These are phyloP conservation scores for Tolypocladium guangdongense DNA, from an alignment of 2,329 filamentous ascomycete species.

Conservation along the genomic window DNA sequence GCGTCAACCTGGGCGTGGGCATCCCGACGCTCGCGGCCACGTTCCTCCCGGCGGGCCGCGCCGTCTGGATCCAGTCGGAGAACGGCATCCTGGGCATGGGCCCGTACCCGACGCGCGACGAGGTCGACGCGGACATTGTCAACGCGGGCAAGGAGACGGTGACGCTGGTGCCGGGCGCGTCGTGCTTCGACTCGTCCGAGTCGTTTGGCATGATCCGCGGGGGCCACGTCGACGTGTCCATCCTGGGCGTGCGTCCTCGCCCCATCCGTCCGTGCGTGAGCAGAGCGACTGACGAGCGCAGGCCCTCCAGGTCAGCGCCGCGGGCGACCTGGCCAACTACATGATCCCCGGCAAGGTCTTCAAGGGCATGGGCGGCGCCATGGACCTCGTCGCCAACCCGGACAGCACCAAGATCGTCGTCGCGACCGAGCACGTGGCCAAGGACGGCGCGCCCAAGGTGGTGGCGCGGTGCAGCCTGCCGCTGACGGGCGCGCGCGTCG, in stretches of 20 bases:
- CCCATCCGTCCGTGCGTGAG: not conserved
- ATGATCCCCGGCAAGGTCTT: constrained; percentile 83
- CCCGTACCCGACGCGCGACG: constrained; percentile 60
- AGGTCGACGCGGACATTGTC: constrained; percentile 69
- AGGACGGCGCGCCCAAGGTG: constrained; percentile 57
- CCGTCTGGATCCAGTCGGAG: constrained; percentile 78
- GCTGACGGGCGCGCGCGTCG: constrained; percentile 54
- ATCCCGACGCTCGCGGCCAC: constrained; percentile 79
- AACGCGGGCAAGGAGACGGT: constrained; percentile 86
- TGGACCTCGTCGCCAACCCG: constrained; percentile 63
- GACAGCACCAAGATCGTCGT: constrained; percentile 63
- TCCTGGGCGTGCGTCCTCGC: constrained; percentile 49
- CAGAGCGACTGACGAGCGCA: not conserved
- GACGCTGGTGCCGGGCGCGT: constrained; percentile 64
- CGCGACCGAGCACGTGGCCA: constrained; percentile 58
- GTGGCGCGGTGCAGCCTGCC: constrained; percentile 53
- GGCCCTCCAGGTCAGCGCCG: constrained; percentile 68
- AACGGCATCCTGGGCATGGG: constrained; percentile 82
- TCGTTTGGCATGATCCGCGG: constrained; percentile 83
- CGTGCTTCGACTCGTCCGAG: constrained; percentile 69
- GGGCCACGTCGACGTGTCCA: constrained; percentile 73
- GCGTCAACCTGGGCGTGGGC: constrained; percentile 73
- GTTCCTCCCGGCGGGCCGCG: constrained; percentile 55
- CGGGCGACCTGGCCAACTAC: constrained; percentile 76
- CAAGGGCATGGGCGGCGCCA: constrained; percentile 78